These are phyloP conservation scores for Capronia coronata DNA, from an alignment of 2,329 filamentous ascomycete species.

Conservation along the genomic window DNA sequence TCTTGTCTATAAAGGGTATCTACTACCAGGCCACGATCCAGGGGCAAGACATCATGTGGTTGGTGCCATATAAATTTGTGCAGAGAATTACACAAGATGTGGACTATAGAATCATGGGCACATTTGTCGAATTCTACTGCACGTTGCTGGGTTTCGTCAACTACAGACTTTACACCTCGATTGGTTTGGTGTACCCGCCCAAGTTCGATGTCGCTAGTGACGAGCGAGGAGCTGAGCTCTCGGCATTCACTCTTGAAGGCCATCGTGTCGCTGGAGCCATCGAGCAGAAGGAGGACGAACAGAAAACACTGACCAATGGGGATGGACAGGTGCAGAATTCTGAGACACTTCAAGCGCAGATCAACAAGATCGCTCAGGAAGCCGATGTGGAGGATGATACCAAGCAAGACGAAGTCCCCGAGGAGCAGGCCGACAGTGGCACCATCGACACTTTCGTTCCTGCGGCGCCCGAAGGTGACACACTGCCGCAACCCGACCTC, in stretches of 20 bases:
- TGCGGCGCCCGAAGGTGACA: conserved; percentile 73
- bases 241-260: conserved; percentile 83
- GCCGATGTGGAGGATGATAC: conserved; percentile 38
- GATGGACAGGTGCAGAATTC: conserved; percentile 51
- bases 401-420: conserved; percentile 39
- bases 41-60: conserved; percentile 93
- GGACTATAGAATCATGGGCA: conserved; percentile 98
- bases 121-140: conserved; percentile 98
- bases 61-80: conserved; percentile 97
- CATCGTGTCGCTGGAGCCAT: conserved; percentile 49
- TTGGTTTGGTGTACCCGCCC: conserved; percentile 90
- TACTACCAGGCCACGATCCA: conserved; percentile 98
- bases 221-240: conserved; percentile 81
- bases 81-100: conserved; percentile 89
- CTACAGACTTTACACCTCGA: conserved; percentile 83
- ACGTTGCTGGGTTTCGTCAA: conserved; percentile 94
- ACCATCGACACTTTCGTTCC: conserved; percentile 89
- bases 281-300: conserved; percentile 45
- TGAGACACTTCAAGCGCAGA: conserved; percentile 60
- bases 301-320: conserved; percentile 49
- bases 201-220: conserved; percentile 86
- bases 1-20: conserved; percentile 97
- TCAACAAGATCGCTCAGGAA: conserved; percentile 50
- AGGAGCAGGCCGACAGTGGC: conserved; percentile 34
- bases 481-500: conserved; percentile 69